Conservation (phyloP, 169 alveolate genomes). For the Plasmodium vivax region DNA sequence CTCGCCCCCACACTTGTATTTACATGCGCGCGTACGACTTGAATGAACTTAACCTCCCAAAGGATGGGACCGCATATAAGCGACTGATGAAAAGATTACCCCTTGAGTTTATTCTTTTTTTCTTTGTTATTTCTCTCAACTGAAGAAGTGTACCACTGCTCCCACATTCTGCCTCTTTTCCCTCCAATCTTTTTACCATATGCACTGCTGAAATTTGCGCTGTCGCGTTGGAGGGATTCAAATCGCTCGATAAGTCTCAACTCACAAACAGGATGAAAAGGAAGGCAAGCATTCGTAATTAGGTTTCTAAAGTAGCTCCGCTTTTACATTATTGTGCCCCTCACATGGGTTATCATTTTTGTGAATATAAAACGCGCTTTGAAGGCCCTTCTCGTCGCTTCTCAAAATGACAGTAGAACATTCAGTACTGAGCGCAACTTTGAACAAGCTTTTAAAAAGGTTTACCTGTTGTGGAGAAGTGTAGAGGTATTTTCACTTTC, state of each 20-base stretch:
- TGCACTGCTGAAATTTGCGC: neutral
- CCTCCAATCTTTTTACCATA: neutral
- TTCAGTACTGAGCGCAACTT: neutral
- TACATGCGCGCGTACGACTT: neutral
- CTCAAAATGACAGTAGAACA: neutral
- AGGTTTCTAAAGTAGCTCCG: neutral
- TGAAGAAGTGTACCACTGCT: neutral
- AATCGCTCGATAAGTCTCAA: neutral
- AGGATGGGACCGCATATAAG: neutral
- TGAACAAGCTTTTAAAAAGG: neutral
- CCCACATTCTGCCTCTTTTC: neutral
- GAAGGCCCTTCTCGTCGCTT: neutral
- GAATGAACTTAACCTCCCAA: neutral
- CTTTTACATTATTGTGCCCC: neutral
- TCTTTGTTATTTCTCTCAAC: neutral
- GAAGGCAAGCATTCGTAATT: neutral
- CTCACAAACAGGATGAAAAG: neutral
- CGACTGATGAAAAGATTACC: neutral
- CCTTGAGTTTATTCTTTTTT: neutral
- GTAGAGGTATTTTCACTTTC: neutral
- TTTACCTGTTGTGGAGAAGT: neutral
- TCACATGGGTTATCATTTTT: neutral
- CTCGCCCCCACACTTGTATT: neutral
- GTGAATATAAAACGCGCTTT: neutral
- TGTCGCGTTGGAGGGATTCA: neutral